Evolutionary conservation across 1,284 basidiomycete species (phyloP).

Genomic region (Trichosporon ovoides): DNA sequence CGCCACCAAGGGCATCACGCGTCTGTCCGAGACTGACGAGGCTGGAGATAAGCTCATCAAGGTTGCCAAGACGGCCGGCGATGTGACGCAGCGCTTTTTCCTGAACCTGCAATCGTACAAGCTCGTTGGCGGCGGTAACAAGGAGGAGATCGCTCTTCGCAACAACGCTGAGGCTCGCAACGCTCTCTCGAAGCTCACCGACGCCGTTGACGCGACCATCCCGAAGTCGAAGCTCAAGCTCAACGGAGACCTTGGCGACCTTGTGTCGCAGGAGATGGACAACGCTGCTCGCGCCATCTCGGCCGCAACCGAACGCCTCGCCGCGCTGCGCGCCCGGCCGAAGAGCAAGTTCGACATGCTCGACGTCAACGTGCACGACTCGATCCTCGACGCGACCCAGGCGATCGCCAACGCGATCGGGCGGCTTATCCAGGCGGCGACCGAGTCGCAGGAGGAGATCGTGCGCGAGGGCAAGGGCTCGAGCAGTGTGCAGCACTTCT

Average conservation of each 20-base stretch:
- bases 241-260: constrained; percentile 91
- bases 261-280: constrained; percentile 95
- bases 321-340: constrained; percentile 83
- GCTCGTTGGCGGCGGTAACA: constrained; percentile 66
- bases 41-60: constrained; percentile 81
- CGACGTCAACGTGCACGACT: constrained; percentile 95
- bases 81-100: constrained; percentile 86
- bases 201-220: constrained; percentile 76
- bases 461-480: constrained; percentile 91
- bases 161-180: constrained; percentile 80
- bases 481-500: constrained; percentile 90
- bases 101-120: constrained; percentile 94
- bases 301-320: constrained; percentile 79
- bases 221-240: constrained; percentile 76
- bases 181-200: constrained; percentile 77
- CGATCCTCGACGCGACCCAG: constrained; percentile 87
- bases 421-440: constrained; percentile 90
- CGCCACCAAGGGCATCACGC: constrained; percentile 92
- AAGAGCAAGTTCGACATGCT: constrained; percentile 79
- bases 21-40: constrained; percentile 84
- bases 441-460: constrained; percentile 96
- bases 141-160: constrained; percentile 81
- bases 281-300: constrained; percentile 91
- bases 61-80: constrained; percentile 80
- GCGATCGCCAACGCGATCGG: constrained; percentile 94